Conservation (phyloP, 2,329 filamentous ascomycete genomes). For the Colletotrichum sidae region DNA sequence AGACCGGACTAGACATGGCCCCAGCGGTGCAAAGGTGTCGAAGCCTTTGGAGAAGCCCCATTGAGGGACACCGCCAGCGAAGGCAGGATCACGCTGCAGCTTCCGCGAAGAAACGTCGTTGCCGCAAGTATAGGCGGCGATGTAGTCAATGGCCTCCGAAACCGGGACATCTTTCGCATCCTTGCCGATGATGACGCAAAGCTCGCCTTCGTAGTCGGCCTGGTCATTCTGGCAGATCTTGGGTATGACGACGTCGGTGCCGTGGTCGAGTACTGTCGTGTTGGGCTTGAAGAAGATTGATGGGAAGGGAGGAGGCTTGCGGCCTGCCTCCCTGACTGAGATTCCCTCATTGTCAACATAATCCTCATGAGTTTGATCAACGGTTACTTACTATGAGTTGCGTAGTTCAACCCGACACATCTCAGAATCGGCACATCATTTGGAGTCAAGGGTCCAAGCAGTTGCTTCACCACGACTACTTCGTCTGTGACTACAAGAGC, state of each 20-base stretch:
- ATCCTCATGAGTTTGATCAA: too few relatives aligned
- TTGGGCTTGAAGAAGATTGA: constrained; percentile 64
- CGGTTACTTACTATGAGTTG: constrained; percentile 60
- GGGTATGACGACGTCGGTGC: constrained; percentile 55
- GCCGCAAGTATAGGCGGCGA: constrained; percentile 64
- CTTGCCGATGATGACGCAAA: constrained; percentile 60
- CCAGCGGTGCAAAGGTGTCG: constrained; percentile 65
- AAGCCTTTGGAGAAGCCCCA: constrained; percentile 70
- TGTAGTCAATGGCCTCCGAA: constrained; percentile 58
- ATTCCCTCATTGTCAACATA: neutral
- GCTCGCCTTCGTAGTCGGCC: constrained; percentile 61
- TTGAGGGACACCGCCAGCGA: constrained; percentile 65
- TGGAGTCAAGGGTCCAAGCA: constrained; percentile 63
- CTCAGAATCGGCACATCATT: constrained; percentile 66
- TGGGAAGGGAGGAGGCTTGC: constrained; percentile 60
- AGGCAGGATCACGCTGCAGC: constrained; percentile 59
- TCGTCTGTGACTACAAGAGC: constrained; percentile 64
- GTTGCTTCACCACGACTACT: constrained; percentile 62
- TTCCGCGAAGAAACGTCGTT: constrained; percentile 68
- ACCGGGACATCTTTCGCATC: constrained; percentile 60
- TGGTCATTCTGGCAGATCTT: constrained; percentile 60
- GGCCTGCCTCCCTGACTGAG: constrained; percentile 63
- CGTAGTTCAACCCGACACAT: constrained; percentile 71
- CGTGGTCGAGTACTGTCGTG: constrained; percentile 52
- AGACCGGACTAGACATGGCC: constrained; percentile 59